phyloP scores from a whole-genome alignment of 371 early-diverging fungal genomes.

The Syncephalis plumigaleata region DNA sequence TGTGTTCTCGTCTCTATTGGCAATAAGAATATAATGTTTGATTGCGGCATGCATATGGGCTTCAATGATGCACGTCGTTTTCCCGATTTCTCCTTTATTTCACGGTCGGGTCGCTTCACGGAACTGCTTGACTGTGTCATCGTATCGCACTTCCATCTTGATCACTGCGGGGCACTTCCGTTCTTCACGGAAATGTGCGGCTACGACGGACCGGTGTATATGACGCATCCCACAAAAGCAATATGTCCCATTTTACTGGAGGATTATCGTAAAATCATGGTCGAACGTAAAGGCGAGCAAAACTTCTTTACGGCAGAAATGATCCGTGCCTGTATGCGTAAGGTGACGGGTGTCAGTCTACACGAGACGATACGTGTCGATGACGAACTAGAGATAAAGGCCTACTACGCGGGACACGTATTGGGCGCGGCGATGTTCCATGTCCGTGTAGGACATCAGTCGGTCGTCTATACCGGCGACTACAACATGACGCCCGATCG shows the following conservation, averaged over 20 bases:
- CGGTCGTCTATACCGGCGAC: conserved; percentile 93
- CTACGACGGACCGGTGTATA: conserved; percentile 88
- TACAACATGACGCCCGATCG: conserved; percentile 96
- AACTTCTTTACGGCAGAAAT: conserved; percentile 73
- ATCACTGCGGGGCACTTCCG: conserved; percentile 94
- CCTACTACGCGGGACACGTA: conserved; percentile 97
- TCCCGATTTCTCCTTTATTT: conserved; percentile 94
- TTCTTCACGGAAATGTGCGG: conserved; percentile 91
- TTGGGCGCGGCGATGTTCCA: conserved; percentile 98
- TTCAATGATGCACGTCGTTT: conserved; percentile 90
- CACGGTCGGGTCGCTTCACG: conserved; percentile 67
- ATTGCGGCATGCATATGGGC: conserved; percentile 99
- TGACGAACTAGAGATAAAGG: conserved; percentile 67
- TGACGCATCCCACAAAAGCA: conserved; percentile 94
- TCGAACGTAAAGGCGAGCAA: conserved; percentile 70
- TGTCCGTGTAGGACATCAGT: conserved; percentile 56
- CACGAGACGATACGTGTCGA: conserved; percentile 77
- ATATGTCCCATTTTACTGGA: conserved; percentile 84
- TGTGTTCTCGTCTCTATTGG: conserved; percentile 82
- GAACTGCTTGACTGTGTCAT: conserved; percentile 78
- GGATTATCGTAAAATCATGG: conserved; percentile 78
- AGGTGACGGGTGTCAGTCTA: conserved; percentile 75
- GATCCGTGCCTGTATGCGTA: conserved; percentile 78
- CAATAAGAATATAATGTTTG: conserved; percentile 89
- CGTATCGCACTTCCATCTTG: conserved; percentile 93